A percentile compares a stretch with the other conserved stretches of the same genome.
phyloP scores from a whole-genome alignment of 108 stramenopile genomes.

The Skeletonema potamos region DNA sequence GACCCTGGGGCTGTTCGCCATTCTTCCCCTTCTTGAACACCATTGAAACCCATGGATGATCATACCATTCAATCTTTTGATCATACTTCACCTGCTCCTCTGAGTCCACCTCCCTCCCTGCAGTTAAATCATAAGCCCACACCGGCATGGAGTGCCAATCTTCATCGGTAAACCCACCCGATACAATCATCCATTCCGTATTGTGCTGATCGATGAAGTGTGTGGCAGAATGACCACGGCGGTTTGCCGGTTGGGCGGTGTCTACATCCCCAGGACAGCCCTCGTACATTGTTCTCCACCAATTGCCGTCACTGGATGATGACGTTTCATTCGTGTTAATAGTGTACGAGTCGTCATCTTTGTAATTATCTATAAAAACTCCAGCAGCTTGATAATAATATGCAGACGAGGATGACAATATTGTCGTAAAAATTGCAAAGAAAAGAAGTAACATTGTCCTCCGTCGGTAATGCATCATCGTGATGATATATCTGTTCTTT shows the following conservation, averaged over 20 bases:
- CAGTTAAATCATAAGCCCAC: constrained; percentile 44
- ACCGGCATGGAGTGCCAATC: constrained; percentile 49
- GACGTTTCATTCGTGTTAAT: background rate
- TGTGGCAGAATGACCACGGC: constrained; percentile 20
- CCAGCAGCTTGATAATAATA: too few species aligned
- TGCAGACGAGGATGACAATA: background rate
- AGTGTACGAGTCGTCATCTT: background rate
- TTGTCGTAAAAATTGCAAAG: background rate
- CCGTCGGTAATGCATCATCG: background rate
- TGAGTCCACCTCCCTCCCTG: background rate
- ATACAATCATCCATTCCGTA: constrained; percentile 43
- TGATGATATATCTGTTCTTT: background rate
- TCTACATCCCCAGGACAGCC: background rate
- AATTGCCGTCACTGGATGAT: background rate
- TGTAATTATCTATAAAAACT: too few species aligned
- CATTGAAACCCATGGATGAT: constrained; percentile 2
- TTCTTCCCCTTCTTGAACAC: background rate
- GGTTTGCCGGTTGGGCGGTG: constrained; percentile 9
- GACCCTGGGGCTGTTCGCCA: constrained; percentile 11
- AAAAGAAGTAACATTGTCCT: background rate
- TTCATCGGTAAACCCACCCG: constrained; percentile 48
- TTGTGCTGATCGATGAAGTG: constrained; percentile 3
- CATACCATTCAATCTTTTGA: background rate
- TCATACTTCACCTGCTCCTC: background rate
- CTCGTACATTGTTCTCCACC: background rate